These are phyloP conservation scores for Diaporthe vexans DNA, from an alignment of 2,329 filamentous ascomycete species.

Conservation along the genomic window DNA sequence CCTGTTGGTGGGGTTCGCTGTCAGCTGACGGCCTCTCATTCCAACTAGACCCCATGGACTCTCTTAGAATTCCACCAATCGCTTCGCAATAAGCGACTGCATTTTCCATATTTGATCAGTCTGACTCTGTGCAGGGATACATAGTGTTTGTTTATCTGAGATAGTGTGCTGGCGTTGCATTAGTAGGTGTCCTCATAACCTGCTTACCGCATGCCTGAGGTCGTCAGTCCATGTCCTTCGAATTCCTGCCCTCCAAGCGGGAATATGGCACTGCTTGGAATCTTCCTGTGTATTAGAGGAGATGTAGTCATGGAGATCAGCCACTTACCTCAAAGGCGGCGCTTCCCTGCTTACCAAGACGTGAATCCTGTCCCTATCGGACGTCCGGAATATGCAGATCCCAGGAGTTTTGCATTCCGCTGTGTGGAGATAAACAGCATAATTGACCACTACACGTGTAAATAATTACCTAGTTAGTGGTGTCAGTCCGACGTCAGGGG, in stretches of 20 bases:
- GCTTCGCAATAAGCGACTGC: neutral
- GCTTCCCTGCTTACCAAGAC: neutral
- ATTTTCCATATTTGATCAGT: neutral
- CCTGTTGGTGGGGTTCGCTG: neutral
- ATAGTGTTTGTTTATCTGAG: neutral
- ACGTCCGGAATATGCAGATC: neutral
- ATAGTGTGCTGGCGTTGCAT: neutral
- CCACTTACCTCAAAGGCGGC: neutral
- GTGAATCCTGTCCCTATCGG: neutral
- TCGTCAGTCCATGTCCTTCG: neutral
- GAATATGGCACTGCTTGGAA: neutral
- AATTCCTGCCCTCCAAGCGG: neutral
- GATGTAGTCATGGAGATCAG: neutral
- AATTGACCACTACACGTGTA: too few relatives aligned
- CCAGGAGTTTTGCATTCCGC: neutral
- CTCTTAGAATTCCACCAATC: neutral
- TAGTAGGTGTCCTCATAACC: neutral
- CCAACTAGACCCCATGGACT: too few relatives aligned
- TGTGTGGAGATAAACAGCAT: neutral
- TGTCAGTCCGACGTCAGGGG: too few relatives aligned
- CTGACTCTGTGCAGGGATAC: neutral
- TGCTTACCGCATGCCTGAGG: neutral
- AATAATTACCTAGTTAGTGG: too few relatives aligned
- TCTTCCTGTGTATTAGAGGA: too few relatives aligned
- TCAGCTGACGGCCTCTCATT: neutral